phyloP scores from a whole-genome alignment of 768 basidiomycete species.

The Coprinopsis cinerea region DNA sequence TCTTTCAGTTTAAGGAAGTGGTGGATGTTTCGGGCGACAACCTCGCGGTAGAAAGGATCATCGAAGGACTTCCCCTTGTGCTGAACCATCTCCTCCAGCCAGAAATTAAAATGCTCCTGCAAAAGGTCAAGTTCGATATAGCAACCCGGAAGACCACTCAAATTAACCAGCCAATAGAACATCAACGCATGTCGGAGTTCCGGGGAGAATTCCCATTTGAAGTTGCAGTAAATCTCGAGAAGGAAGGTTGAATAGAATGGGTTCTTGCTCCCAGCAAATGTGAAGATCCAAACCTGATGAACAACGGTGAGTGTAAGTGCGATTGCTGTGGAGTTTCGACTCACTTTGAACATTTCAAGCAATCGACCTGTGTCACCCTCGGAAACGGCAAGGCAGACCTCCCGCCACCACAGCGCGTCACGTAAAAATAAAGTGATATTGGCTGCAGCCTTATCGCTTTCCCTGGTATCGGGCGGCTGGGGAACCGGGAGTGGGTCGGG shows the following conservation, averaged over 20 bases:
- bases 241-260: slow-evolving; percentile 22
- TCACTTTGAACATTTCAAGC: slow-evolving; percentile 19
- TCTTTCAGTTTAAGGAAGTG: slow-evolving; percentile 17
- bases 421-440: slow-evolving; percentile 18
- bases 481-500: slow-evolving; percentile 7
- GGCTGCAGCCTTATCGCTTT: slow-evolving; percentile 15
- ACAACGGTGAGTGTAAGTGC: not conserved
- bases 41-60: slow-evolving; percentile 14
- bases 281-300: slow-evolving; percentile 21
- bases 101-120: slow-evolving; percentile 26
- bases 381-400: slow-evolving; percentile 18
- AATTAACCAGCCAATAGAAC: slow-evolving; percentile 25
- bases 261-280: slow-evolving; percentile 20
- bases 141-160: slow-evolving; percentile 15
- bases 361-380: slow-evolving; percentile 20
- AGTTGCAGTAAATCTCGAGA: slow-evolving; percentile 21
- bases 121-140: slow-evolving; percentile 26
- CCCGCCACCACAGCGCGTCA: slow-evolving; percentile 19
- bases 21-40: slow-evolving; percentile 14
- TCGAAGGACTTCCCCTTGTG: slow-evolving; percentile 20
- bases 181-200: slow-evolving; percentile 17
- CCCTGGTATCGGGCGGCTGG: not conserved
- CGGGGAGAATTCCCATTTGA: slow-evolving; percentile 18
- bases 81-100: slow-evolving; percentile 20
- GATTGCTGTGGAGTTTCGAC: not conserved